phyloP scores from a whole-genome alignment of 176 grass and related monocot genomes.

The Triticum turgidum region DNA sequence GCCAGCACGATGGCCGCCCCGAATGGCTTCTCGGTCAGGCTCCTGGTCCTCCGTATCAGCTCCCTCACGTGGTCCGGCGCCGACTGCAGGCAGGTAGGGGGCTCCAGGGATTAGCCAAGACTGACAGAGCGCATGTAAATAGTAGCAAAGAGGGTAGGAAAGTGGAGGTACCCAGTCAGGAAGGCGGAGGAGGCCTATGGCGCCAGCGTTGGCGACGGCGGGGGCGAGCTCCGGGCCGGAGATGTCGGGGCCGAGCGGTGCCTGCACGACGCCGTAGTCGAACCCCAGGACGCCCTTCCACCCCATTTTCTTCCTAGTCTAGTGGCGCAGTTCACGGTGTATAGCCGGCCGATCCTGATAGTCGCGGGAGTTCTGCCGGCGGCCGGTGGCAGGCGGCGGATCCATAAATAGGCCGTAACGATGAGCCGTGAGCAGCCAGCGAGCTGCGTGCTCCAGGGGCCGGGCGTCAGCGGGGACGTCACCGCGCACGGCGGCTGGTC shows the following conservation, averaged over 20 bases:
- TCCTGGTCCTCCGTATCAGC: constrained; percentile 69
- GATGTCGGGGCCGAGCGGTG: constrained; percentile 91
- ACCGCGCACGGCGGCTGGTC: neutral
- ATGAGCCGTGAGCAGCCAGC: neutral
- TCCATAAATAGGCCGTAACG: neutral
- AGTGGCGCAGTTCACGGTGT: neutral
- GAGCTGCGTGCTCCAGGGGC: neutral
- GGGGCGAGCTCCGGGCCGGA: constrained; percentile 89
- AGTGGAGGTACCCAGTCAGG: constrained; percentile 70
- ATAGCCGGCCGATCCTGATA: neutral
- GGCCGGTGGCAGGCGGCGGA: neutral
- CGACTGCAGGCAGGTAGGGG: constrained; percentile 37
- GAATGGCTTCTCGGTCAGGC: constrained; percentile 72
- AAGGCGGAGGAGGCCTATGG: constrained; percentile 79
- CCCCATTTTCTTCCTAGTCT: neutral
- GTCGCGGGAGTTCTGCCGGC: neutral
- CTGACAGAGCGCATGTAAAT: neutral
- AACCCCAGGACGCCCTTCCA: constrained; percentile 90
- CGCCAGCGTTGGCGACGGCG: constrained; percentile 84
- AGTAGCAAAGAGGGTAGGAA: neutral
- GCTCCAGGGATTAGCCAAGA: neutral
- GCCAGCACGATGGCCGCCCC: constrained; percentile 67
- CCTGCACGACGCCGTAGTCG: constrained; percentile 88
- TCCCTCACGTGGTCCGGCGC: constrained; percentile 74
- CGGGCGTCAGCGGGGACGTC: constrained; percentile 33